phyloP scores from a whole-genome alignment of 345 rosid species.

The Rhodomyrtus tomentosa region DNA sequence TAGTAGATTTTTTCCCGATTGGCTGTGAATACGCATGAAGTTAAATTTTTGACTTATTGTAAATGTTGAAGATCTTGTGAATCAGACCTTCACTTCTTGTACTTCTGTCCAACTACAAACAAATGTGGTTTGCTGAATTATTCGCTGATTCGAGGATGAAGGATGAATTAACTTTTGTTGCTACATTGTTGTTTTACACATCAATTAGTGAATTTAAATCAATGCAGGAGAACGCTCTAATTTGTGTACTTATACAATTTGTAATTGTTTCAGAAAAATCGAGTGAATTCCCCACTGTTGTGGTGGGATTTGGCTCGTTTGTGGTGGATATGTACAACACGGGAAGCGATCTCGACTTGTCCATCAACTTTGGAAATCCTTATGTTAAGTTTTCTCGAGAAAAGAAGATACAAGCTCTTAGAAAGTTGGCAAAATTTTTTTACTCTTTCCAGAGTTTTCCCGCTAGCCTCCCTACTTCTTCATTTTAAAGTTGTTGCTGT shows the following conservation, averaged over 20 bases:
- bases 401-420: conserved; percentile 21
- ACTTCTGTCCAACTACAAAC: not conserved
- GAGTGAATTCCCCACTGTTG: conserved; percentile 15
- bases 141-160: not conserved
- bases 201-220: not conserved
- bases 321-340: conserved; percentile 31
- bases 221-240: not conserved
- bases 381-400: conserved; percentile 14
- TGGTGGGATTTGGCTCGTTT: conserved; percentile 42
- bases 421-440: conserved; percentile 19
- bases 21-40: not conserved
- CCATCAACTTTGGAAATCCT: conserved; percentile 21
- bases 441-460: conserved; percentile 20
- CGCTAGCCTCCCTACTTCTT: not conserved
- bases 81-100: not conserved
- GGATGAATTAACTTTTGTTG: not conserved
- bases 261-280: conserved; percentile 12
- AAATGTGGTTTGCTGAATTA: not conserved
- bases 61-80: not conserved
- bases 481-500: not conserved
- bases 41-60: not conserved
- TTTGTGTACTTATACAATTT: not conserved
- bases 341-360: conserved; percentile 39
- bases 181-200: not conserved
- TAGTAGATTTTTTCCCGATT: conserved; percentile 14